Evolutionary conservation across 768 basidiomycete genomes (phyloP).

Genomic region (Porphyrellus cyaneotinctus): DNA sequence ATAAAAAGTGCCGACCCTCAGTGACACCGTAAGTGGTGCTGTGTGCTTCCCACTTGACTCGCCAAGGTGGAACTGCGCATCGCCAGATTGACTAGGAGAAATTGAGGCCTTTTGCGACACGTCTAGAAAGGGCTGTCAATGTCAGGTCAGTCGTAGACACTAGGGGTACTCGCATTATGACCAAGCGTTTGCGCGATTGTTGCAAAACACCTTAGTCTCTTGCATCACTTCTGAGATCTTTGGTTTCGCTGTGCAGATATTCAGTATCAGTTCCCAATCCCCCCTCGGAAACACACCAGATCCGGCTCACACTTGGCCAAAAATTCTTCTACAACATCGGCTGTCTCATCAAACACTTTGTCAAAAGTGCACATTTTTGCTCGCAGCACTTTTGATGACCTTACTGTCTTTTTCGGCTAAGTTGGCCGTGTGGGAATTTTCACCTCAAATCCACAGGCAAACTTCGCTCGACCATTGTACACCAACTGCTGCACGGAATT

Average conservation of each 20-base stretch:
- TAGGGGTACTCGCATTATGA: slow-evolving; percentile 71
- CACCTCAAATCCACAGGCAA: too few relatives aligned
- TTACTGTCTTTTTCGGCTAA: too few relatives aligned
- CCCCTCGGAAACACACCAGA: background rate
- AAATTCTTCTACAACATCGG: slow-evolving; percentile 91
- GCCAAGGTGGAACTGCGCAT: slow-evolving; percentile 77
- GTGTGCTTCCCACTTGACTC: slow-evolving; percentile 92
- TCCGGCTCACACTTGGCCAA: slow-evolving; percentile 72
- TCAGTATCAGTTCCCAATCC: slow-evolving; percentile 10
- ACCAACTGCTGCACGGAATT: too few relatives aligned
- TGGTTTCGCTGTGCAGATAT: slow-evolving; percentile 62
- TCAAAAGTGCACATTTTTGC: slow-evolving; percentile 87
- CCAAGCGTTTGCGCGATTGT: slow-evolving; percentile 84
- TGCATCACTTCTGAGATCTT: slow-evolving; percentile 85
- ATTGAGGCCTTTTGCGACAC: slow-evolving; percentile 69
- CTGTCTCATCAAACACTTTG: slow-evolving; percentile 92
- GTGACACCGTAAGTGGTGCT: slow-evolving; percentile 82
- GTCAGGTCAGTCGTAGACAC: background rate
- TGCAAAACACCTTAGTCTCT: slow-evolving; percentile 89
- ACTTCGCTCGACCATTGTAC: too few relatives aligned
- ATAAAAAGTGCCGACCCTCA: slow-evolving; percentile 57
- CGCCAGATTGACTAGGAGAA: slow-evolving; percentile 47
- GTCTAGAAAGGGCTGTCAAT: slow-evolving; percentile 38
- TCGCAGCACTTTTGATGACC: slow-evolving; percentile 92
- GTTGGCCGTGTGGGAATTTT: too few relatives aligned